Conservation (phyloP, 2,329 filamentous ascomycete species). For the Aphanoascus verrucosus region DNA sequence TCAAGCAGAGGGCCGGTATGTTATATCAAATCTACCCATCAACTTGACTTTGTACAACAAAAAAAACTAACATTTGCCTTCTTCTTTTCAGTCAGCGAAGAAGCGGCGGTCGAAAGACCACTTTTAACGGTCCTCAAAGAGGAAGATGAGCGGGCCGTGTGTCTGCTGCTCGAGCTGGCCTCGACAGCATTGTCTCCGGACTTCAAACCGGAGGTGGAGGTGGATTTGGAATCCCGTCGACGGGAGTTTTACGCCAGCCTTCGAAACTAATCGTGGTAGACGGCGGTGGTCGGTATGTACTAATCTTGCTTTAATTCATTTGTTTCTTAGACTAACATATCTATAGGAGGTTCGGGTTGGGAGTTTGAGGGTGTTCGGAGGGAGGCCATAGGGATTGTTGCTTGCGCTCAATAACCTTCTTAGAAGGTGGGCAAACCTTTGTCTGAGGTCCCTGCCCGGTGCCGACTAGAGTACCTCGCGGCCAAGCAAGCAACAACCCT, state of each 20-base stretch:
- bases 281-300: not conserved
- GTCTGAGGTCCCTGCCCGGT: too few species aligned
- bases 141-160: constrained; percentile 15
- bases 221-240: constrained; percentile 14
- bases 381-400: not conserved
- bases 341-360: not conserved
- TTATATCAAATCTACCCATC: not conserved
- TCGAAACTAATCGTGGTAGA: not conserved
- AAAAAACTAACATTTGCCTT: not conserved
- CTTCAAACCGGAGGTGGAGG: constrained; percentile 15
- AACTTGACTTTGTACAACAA: not conserved
- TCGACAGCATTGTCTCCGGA: constrained; percentile 17
- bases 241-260: constrained; percentile 13
- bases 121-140: constrained; percentile 8
- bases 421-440: too few species aligned
- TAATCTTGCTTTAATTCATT: not conserved
- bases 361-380: not conserved
- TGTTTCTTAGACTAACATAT: not conserved
- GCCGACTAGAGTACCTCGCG: too few species aligned
- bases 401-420: too few species aligned
- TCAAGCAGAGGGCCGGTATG: constrained; percentile 7
- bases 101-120: not conserved
- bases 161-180: constrained; percentile 18
- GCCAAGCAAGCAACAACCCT: too few species aligned
- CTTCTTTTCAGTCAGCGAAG: not conserved